These are phyloP conservation scores for Periconia sp. DNA, from an alignment of 2,329 filamentous ascomycete genomes.

Conservation along the genomic window DNA sequence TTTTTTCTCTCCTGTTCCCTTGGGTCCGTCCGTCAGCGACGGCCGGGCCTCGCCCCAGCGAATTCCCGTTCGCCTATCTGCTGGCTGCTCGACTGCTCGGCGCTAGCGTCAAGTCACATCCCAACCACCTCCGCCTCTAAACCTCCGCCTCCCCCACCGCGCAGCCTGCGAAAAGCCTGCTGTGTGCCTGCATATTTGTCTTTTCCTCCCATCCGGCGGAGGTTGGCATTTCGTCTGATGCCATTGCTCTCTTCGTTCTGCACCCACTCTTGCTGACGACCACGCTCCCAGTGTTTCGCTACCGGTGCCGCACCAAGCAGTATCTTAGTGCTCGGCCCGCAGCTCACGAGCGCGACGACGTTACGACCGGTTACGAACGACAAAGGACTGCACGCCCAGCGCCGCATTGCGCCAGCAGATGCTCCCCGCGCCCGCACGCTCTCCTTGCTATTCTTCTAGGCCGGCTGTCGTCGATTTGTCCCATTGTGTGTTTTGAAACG, in stretches of 20 bases:
- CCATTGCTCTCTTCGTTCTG: slow-evolving; percentile 9
- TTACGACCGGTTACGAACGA: slow-evolving; percentile 40
- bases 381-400: slow-evolving; percentile 14
- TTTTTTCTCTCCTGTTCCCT: slow-evolving; percentile 1
- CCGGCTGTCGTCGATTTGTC: slow-evolving; percentile 35
- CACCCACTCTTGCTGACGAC: slow-evolving; percentile 27
- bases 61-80: slow-evolving; percentile 49
- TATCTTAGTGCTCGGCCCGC: slow-evolving; percentile 40
- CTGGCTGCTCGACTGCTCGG: slow-evolving; percentile 41
- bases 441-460: slow-evolving; percentile 34
- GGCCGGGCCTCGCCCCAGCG: slow-evolving; percentile 28
- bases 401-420: slow-evolving; percentile 26
- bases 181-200: slow-evolving; percentile 27
- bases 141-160: slow-evolving; percentile 43
- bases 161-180: slow-evolving; percentile 33
- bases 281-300: slow-evolving; percentile 32
- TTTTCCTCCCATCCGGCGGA: slow-evolving; percentile 9
- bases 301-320: slow-evolving; percentile 30
- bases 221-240: slow-evolving; percentile 9
- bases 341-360: slow-evolving; percentile 37
- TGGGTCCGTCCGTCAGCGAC: slow-evolving; percentile 10
- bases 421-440: slow-evolving; percentile 16
- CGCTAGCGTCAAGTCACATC: slow-evolving; percentile 47
- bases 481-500: slow-evolving; percentile 38
- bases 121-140: slow-evolving; percentile 51